Base-by-base conservation (phyloP, 139 green algal species). In the Edaphochlamys debaryana region DNA sequence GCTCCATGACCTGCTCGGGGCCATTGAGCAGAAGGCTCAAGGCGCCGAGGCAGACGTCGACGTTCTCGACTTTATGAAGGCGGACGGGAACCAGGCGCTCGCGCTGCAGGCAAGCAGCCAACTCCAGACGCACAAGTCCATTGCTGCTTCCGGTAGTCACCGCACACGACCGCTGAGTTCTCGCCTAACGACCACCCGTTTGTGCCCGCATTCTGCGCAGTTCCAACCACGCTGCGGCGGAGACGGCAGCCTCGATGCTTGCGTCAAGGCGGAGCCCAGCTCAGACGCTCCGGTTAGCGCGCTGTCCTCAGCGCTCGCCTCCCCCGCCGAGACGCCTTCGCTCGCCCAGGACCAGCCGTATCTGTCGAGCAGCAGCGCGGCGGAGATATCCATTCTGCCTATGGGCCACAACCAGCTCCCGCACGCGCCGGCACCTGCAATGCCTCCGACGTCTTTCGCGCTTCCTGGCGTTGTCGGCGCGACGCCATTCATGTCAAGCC, bases 11-110 rank as follows among this genome's bases (percentile, higher is more conserved):
- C n/a, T 82, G 4, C 34, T 82, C 0, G 76, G 76, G 4, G 63
- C 66, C 3, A 82, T 82, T 30, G 76, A 82, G 76, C 63, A 64
- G 62, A 73, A 73, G 63, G 76, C 76, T 38, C 42, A 62, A 17
- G 76, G 76, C 32, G 60, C 40, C 27, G 76, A 73, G 42, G 62
- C 32, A 15, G 63, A 82, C 32, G 42, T 66, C 4, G 76, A 82
- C 4, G 76, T 73, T 0, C 63, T 73, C 2, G 76, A 82, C 32
- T 82, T 82, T 36, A 52, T 82, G 6, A 62, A 34, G 0, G 22
- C 22, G 0, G 63, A 74, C 3, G 75, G 25, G 4, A 71, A 71
- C 3, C 38, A 82, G 13, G n/a, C 62, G 40, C 64, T 82, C 7
- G 63, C 76, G 36, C 37, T 82, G 15, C 76, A 82, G 32, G 76